Evolutionary conservation across 805 yeast species (phyloP).

Genomic region (Candida stauntonica): DNA sequence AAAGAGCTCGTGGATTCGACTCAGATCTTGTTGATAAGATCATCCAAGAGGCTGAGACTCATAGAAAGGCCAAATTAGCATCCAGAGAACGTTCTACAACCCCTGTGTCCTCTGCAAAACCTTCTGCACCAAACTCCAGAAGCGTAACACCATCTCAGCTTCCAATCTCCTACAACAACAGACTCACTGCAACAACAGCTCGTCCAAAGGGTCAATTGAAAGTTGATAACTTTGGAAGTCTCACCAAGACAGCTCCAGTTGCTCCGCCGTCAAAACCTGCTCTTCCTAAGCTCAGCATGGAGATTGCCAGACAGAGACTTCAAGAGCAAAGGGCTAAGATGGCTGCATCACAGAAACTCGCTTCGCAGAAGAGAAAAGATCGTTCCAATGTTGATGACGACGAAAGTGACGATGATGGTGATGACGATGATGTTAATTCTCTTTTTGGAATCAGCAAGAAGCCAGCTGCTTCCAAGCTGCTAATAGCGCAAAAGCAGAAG

Average conservation of each 20-base stretch:
- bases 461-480: conserved; percentile 24
- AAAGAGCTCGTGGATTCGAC: conserved; percentile 56
- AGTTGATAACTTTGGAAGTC: conserved; percentile 35
- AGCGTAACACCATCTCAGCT: conserved; percentile 1
- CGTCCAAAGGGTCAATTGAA: conserved; percentile 30
- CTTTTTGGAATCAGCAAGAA: conserved; percentile 10
- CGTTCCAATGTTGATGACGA: conserved; percentile 10
- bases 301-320: conserved; percentile 33
- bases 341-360: conserved; percentile 40
- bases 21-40: conserved; percentile 49
- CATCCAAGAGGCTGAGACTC: conserved; percentile 37
- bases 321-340: conserved; percentile 13
- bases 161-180: conserved; percentile 22
- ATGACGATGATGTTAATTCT: not conserved
- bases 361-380: not conserved
- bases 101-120: not conserved
- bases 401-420: conserved; percentile 28
- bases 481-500: no score
- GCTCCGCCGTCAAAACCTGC: conserved; percentile 25
- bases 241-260: conserved; percentile 27
- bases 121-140: conserved; percentile 1
- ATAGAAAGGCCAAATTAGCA: conserved; percentile 28
- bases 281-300: conserved; percentile 34
- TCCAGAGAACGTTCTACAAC: not conserved
- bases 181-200: conserved; percentile 3